Evolutionary conservation across 2,329 filamentous ascomycete species (phyloP).

Genomic region (Stachybotrys echinatus): DNA sequence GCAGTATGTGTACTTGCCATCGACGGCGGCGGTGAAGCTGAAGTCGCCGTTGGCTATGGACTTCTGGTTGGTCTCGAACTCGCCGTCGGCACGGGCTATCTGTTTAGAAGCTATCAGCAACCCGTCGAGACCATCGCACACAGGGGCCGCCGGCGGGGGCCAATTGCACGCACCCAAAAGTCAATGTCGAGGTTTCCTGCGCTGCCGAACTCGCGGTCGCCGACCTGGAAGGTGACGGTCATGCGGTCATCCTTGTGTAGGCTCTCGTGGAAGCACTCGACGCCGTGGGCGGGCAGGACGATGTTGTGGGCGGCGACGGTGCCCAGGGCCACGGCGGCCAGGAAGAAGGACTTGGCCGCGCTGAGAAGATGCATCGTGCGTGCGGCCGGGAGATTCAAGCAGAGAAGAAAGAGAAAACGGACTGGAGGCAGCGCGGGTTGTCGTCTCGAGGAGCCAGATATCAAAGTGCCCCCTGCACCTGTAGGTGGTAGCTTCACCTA

Average conservation of each 20-base stretch:
- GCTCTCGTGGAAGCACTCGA: constrained; percentile 95
- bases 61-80: constrained; percentile 75
- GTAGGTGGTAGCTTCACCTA: neutral
- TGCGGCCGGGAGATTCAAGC: neutral
- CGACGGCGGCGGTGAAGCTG: constrained; percentile 77
- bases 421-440: neutral
- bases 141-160: too few species aligned
- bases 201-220: constrained; percentile 90
- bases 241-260: constrained; percentile 94
- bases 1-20: constrained; percentile 94
- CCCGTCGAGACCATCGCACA: too few species aligned
- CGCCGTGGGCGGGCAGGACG: constrained; percentile 83
- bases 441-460: neutral
- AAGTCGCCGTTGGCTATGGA: constrained; percentile 86
- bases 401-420: neutral
- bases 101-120: constrained; percentile 19
- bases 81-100: constrained; percentile 74
- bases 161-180: constrained; percentile 72
- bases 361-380: constrained; percentile 21
- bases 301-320: constrained; percentile 86
- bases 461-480: neutral
- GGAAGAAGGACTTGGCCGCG: constrained; percentile 38
- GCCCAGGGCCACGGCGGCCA: constrained; percentile 38
- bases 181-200: constrained; percentile 95
- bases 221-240: constrained; percentile 98